Evolutionary conservation across 2,329 filamentous ascomycete species (phyloP), one percentile per base, ranked within the genome.

Genomic region (Xylariomycetidae sp.): DNA sequence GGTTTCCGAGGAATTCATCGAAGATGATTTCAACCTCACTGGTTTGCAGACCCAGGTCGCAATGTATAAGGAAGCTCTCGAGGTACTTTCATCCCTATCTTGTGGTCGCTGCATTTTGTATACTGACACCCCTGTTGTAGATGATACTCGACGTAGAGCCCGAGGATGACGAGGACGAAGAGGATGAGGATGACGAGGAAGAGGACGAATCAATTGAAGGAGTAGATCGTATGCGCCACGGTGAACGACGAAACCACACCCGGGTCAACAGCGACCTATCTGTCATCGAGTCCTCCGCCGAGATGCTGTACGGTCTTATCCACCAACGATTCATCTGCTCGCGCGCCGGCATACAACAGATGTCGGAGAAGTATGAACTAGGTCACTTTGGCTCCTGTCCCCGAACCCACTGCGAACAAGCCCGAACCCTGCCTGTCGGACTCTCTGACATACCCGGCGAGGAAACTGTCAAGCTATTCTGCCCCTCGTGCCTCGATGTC

Each of bases 61-160:
- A 45, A 95, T 96, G 86, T 98, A 98, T 64, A 98, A 97, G 65
- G 92, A 98, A 66, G 92, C 92, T 10, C 69, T 98, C 44, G 92
- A 98, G 71, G 78, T 82, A 64, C 32, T 53, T 31, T 26, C 15
- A 16, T 19, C 19, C 15, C 14, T n/a, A 8, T n/a, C 20, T n/a
- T n/a, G 20, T 23, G 8, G n/a, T 8, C 20, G 8, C n/a, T n/a
- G 8, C 8, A 23, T 23, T 23, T n/a, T 23, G n/a, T 23, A 8
- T 23, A 8, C n/a, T 8, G 8, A 23, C 8, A 23, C n/a, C 20
- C n/a, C 20, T 8, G n/a, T 30, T 28, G 15, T 44, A 82, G 77
- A 96, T 98, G 90, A 97, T 98, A 48, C 74, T 98, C 45, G 92
- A 98, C 51, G 92, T 98, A 31, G 92, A 98, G 58, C 89, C 92